Conservation (phyloP, 2,329 filamentous ascomycete species). For the Calonectria honghensis region DNA sequence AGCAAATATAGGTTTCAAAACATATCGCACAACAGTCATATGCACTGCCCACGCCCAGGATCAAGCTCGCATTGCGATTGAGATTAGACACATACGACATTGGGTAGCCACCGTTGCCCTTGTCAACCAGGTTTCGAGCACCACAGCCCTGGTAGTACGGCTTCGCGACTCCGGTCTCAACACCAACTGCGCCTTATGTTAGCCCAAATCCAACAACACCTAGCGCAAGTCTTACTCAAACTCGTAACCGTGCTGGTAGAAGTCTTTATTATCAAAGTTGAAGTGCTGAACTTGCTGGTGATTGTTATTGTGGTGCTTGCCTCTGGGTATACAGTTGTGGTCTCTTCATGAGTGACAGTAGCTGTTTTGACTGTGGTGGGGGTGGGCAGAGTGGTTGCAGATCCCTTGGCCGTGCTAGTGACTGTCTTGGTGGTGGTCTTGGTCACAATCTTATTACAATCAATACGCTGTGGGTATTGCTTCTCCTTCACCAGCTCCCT, state of each 20-base stretch:
- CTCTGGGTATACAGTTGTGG: background rate
- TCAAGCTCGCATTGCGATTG: background rate
- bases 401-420: background rate
- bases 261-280: background rate
- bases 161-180: background rate
- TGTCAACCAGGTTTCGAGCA: background rate
- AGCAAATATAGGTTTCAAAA: background rate
- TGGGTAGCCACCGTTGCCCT: background rate
- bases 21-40: background rate
- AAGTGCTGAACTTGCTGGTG: background rate
- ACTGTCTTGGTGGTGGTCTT: background rate
- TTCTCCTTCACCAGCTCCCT: background rate
- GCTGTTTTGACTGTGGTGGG: background rate
- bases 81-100: background rate
- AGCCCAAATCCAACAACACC: background rate
- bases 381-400: background rate
- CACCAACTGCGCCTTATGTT: background rate
- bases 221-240: background rate
- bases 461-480: background rate
- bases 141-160: background rate
- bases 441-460: background rate
- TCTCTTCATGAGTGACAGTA: background rate
- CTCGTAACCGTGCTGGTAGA: background rate
- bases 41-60: background rate
- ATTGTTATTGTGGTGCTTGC: background rate